phyloP scores from a whole-genome alignment of 352 stramenopile species.

The Halophytophthora polymorphica region DNA sequence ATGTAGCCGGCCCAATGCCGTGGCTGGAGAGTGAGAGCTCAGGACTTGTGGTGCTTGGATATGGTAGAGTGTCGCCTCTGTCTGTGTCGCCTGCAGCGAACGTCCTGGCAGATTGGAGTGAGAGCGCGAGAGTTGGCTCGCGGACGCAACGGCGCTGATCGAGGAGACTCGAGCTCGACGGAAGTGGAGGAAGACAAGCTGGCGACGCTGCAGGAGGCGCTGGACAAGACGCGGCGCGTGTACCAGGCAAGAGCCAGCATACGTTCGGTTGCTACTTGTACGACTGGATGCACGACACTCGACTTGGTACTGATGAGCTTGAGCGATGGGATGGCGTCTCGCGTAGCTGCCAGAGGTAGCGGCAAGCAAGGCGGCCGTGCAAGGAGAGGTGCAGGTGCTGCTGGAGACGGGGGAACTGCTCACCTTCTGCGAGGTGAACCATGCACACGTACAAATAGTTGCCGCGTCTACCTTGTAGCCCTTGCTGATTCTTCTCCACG shows the following conservation, averaged over 20 bases:
- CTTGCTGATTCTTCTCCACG: no score
- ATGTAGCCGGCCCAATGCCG: neutral
- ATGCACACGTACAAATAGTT: no score
- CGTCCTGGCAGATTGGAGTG: constrained; percentile 22
- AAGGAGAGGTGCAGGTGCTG: constrained; percentile 46
- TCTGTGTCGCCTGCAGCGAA: constrained; percentile 28
- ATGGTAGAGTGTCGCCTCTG: constrained; percentile 25
- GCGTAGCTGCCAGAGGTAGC: constrained; percentile 27
- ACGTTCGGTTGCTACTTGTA: neutral
- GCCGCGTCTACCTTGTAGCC: no score
- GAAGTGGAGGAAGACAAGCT: constrained; percentile 11
- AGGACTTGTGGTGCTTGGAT: constrained; percentile 3
- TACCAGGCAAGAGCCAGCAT: constrained; percentile 26
- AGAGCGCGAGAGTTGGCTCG: neutral
- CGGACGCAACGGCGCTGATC: neutral
- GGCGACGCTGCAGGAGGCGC: constrained; percentile 15
- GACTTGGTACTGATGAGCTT: neutral
- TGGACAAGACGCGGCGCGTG: constrained; percentile 26
- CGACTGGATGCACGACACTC: no score
- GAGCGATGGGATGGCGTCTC: neutral
- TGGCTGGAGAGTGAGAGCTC: constrained; percentile 3
- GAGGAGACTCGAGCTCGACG: neutral
- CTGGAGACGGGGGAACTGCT: constrained; percentile 45
- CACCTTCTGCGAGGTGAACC: constrained; percentile 22
- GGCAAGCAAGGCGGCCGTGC: constrained; percentile 22